Evolutionary conservation across 495 filamentous ascomycete genomes (phyloP).

Genomic region (Podospora pseudoanserina): DNA sequence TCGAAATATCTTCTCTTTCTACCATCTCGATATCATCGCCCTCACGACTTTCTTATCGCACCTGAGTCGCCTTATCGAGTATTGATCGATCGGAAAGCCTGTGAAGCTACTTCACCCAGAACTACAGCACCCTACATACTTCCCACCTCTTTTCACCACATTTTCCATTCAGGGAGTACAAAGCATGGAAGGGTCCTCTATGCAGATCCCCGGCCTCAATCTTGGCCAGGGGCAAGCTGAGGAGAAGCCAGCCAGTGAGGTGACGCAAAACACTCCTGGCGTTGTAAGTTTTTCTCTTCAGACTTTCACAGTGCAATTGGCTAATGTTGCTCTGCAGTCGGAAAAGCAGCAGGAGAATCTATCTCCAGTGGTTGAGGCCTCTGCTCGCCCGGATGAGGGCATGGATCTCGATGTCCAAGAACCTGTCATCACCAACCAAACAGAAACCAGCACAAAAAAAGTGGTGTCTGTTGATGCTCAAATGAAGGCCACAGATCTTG

Average conservation of each 20-base stretch:
- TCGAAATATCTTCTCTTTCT: background rate
- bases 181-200: conserved; percentile 40
- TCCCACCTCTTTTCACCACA: background rate
- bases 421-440: background rate
- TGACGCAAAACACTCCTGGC: background rate
- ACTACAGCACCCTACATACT: background rate
- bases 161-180: background rate
- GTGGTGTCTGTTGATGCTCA: background rate
- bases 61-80: background rate
- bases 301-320: background rate
- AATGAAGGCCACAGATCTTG: conserved; percentile 13
- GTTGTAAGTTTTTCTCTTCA: background rate
- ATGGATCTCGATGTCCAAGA: background rate
- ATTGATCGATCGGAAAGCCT: background rate
- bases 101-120: background rate
- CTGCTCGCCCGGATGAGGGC: background rate
- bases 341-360: background rate
- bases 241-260: conserved; percentile 24
- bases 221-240: conserved; percentile 28
- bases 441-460: background rate
- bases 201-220: conserved; percentile 41
- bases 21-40: background rate
- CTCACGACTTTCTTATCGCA: background rate
- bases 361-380: background rate
- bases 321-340: background rate